phyloP scores from a whole-genome alignment of 2,329 filamentous ascomycete species.

The Ceratocystis eucalypticola region DNA sequence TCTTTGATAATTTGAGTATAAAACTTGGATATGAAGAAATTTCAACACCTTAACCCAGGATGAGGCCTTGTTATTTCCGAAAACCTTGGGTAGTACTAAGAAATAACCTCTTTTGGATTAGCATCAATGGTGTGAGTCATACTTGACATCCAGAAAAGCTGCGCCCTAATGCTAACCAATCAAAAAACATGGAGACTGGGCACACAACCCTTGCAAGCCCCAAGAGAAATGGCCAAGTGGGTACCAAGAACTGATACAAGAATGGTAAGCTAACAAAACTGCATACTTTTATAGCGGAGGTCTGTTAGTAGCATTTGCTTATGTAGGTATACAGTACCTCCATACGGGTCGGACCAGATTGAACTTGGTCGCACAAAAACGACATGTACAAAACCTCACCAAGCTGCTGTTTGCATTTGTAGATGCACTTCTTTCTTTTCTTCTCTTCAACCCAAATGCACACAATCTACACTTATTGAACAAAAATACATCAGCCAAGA shows the following conservation, averaged over 20 bases:
- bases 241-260: background rate
- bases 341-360: background rate
- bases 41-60: background rate
- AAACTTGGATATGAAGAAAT: background rate
- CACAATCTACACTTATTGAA: constrained; percentile 2
- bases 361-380: background rate
- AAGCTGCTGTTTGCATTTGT: background rate
- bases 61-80: background rate
- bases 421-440: background rate
- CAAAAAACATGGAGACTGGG: background rate
- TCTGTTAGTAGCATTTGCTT: background rate
- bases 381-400: background rate
- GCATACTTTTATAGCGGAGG: no score
- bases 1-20: background rate
- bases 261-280: background rate
- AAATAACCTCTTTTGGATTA: constrained; percentile 4
- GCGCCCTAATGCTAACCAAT: background rate
- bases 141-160: constrained; percentile 2
- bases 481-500: constrained; percentile 32
- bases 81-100: background rate
- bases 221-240: background rate
- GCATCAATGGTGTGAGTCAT: constrained; percentile 7
- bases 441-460: constrained; percentile 2
- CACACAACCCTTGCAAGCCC: constrained; percentile 2
- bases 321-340: background rate